Evolutionary conservation across 805 yeast species (phyloP).

Genomic region (Saccharomycopsis fibuligera): DNA sequence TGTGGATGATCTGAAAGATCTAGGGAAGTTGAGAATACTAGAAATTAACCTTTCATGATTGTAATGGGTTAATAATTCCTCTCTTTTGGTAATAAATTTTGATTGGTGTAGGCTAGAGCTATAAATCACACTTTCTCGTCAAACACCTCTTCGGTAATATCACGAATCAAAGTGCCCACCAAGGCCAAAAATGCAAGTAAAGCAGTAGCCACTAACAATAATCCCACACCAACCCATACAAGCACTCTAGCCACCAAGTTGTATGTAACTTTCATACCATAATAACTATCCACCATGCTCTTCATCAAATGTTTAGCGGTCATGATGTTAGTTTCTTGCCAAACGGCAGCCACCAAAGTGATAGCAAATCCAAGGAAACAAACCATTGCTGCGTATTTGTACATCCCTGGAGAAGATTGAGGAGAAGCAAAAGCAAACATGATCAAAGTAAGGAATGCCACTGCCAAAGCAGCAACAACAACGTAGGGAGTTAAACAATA

Average conservation of each 20-base stretch:
- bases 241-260: constrained; percentile 18
- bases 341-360: constrained; percentile 21
- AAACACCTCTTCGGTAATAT: constrained; percentile 14
- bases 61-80: too few species aligned
- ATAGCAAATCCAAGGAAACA: constrained; percentile 21
- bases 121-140: constrained; percentile 17
- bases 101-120: too few species aligned
- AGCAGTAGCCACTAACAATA: constrained; percentile 18
- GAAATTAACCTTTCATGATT: too few species aligned
- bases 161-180: constrained; percentile 17
- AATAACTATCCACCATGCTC: constrained; percentile 18
- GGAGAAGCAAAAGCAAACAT: constrained; percentile 21
- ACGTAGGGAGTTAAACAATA: constrained; percentile 22
- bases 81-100: too few species aligned
- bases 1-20: too few species aligned
- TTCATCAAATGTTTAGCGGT: constrained; percentile 19
- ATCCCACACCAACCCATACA: constrained; percentile 22
- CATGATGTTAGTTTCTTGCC: constrained; percentile 22
- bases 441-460: constrained; percentile 15
- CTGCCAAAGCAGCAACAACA: constrained; percentile 19
- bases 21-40: too few species aligned
- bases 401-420: constrained; percentile 15
- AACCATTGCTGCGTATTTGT: constrained; percentile 20
- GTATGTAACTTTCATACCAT: constrained; percentile 15
- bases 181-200: constrained; percentile 18